Conservation (phyloP, 2,329 filamentous ascomycete species). For the Alternaria viburni region DNA sequence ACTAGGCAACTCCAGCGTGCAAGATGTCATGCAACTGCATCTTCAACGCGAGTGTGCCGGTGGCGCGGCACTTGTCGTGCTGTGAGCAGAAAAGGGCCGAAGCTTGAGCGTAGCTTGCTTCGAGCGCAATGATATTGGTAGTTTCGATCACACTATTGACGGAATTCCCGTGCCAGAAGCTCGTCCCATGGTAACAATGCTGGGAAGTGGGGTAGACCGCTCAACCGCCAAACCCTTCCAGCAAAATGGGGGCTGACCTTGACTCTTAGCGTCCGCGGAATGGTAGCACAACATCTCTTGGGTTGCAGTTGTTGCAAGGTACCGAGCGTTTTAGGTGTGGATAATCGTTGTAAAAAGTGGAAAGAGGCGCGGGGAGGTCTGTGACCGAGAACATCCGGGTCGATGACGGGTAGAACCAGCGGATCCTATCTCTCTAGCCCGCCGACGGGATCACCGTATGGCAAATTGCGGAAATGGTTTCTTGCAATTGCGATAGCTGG, state of each 20-base stretch:
- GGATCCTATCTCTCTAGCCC: slow-evolving; percentile 1
- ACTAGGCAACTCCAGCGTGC: not conserved
- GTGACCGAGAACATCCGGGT: slow-evolving; percentile 8
- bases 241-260: slow-evolving; percentile 7
- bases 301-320: not conserved
- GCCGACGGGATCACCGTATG: slow-evolving; percentile 15
- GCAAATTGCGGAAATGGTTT: slow-evolving; percentile 8
- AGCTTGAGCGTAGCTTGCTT: slow-evolving; percentile 1
- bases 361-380: slow-evolving; percentile 11
- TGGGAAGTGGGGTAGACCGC: slow-evolving; percentile 25
- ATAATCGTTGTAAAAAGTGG: not conserved
- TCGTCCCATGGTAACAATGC: slow-evolving; percentile 25
- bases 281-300: not conserved
- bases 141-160: slow-evolving; percentile 14
- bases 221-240: slow-evolving; percentile 16
- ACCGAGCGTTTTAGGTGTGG: not conserved
- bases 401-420: slow-evolving; percentile 7
- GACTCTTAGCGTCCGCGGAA: slow-evolving; percentile 11
- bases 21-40: not conserved
- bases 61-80: not conserved
- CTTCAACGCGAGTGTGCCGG: not conserved
- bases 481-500: not conserved
- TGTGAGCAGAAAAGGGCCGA: slow-evolving; percentile 2
- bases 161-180: slow-evolving; percentile 23
- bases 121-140: not conserved